Percentiles rank a stretch among this genome's conserved stretches.
Evolutionary conservation across 2,329 filamentous ascomycete species (phyloP).

Genomic region (Diplocarpon rosae): DNA sequence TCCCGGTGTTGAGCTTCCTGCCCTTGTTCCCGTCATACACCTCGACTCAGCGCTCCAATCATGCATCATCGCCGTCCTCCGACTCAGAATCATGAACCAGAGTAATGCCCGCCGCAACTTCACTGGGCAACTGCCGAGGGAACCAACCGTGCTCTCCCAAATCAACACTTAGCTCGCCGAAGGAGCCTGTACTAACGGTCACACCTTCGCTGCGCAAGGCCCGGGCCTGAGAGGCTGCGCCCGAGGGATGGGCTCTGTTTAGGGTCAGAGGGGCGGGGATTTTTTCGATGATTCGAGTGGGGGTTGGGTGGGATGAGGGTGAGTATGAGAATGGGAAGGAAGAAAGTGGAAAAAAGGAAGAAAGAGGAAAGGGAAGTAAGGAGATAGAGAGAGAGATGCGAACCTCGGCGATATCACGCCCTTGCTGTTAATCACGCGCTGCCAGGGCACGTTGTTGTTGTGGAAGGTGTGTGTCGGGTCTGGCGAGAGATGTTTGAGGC

Average conservation of each 20-base stretch:
- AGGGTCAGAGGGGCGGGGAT: neutral
- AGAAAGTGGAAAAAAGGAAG: neutral
- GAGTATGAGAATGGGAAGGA: neutral
- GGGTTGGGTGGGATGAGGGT: neutral
- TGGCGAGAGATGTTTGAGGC: slow-evolving; percentile 70
- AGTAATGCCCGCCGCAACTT: slow-evolving; percentile 18
- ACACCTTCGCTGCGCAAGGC: slow-evolving; percentile 29
- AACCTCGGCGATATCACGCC: slow-evolving; percentile 79
- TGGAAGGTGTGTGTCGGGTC: slow-evolving; percentile 49
- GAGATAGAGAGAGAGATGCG: neutral
- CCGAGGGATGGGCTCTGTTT: slow-evolving; percentile 25
- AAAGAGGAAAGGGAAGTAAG: neutral
- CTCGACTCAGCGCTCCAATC: neutral
- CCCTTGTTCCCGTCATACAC: too few relatives aligned
- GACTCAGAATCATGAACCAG: slow-evolving; percentile 13
- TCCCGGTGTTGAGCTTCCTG: too few relatives aligned
- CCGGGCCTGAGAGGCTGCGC: slow-evolving; percentile 28
- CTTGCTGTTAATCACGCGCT: slow-evolving; percentile 81
- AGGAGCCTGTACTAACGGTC: slow-evolving; percentile 23
- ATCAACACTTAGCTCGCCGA: slow-evolving; percentile 29
- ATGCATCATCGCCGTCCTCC: neutral
- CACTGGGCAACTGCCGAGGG: slow-evolving; percentile 29
- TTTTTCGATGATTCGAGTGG: neutral
- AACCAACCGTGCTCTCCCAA: slow-evolving; percentile 31
- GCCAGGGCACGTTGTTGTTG: slow-evolving; percentile 78